phyloP scores from a whole-genome alignment of 192 early-diverging fungal genomes.

The Umbelopsis ramanniana region DNA sequence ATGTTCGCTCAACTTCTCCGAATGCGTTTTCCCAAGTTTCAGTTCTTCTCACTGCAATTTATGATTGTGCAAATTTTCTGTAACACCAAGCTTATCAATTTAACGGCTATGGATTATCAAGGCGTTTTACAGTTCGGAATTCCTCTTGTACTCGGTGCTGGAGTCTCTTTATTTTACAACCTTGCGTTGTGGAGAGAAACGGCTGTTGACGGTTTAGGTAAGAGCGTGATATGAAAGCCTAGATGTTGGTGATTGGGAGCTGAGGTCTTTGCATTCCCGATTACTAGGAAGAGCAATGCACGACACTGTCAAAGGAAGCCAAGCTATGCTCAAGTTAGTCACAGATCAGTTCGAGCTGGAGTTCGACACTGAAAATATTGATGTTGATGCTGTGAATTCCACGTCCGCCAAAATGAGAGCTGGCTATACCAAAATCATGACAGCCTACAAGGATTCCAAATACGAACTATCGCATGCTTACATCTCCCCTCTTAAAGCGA shows the following conservation, averaged over 20 bases:
- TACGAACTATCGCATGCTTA: slow-evolving; percentile 44
- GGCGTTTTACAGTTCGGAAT: slow-evolving; percentile 37
- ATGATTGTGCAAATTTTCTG: slow-evolving; percentile 51
- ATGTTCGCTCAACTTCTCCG: slow-evolving; percentile 45
- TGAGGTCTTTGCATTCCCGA: background rate
- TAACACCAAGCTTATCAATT: slow-evolving; percentile 35
- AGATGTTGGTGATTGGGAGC: too few species aligned
- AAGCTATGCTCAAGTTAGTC: slow-evolving; percentile 37
- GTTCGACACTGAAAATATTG: slow-evolving; percentile 18
- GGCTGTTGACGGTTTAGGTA: slow-evolving; percentile 54
- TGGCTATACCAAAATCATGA: slow-evolving; percentile 40
- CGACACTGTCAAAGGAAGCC: slow-evolving; percentile 37
- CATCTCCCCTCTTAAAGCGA: slow-evolving; percentile 30
- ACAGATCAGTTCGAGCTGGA: slow-evolving; percentile 43
- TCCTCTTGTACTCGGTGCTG: slow-evolving; percentile 46
- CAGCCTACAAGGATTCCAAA: slow-evolving; percentile 40
- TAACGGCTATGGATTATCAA: slow-evolving; percentile 1
- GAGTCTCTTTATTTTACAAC: slow-evolving; percentile 45
- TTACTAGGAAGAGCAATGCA: slow-evolving; percentile 37
- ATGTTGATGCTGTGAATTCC: slow-evolving; percentile 22
- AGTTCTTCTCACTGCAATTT: slow-evolving; percentile 47
- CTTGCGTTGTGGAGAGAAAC: slow-evolving; percentile 54
- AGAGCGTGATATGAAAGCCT: background rate
- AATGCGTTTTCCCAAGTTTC: slow-evolving; percentile 48
- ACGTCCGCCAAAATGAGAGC: slow-evolving; percentile 31